Evolutionary conservation across 1,139 yeast genomes (phyloP), one percentile per base, ranked within the genome.

Genomic region (Blastobotrys illinoisensis): DNA sequence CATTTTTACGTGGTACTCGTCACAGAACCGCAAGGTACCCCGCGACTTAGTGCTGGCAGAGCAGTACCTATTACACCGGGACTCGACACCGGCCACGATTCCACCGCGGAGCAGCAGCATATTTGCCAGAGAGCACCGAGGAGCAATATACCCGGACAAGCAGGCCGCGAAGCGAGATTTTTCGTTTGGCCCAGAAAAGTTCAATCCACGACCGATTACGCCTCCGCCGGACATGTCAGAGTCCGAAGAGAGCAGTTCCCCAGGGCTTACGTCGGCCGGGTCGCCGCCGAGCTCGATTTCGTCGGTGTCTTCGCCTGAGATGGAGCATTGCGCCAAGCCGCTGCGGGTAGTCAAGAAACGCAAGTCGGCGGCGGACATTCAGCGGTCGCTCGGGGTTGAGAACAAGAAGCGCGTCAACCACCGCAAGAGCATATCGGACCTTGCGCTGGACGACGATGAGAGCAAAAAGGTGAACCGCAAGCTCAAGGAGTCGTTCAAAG

Each of bases 1-100:
- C 44, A 63, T 67, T 23, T 67, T 67, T 59, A 67, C 71, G 1
- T 62, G 64, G 5, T 59, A 61, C 45, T 56, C 60, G 7, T 54
- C 61, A 3, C 57, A 61, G 11, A 16, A 36, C 48, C 60, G 58
- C 47, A 46, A 54, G 24, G 54, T 59, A 19, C 24, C 60, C 63
- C 9, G 52, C 51, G 55, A 54, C 23, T 50, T 59, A 19, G 55
- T 60, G 1, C 59, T 66, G 47, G 49, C 56, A 13, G 69, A 66
- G 49, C 59, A 59, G 5, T 66, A 66, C 48, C 53, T 66, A 24
- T 52, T 64, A 11, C 56, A 63, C 16, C 54, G 68, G 48, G 67
- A 64, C 50, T 55, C 53, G 14, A 32, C 11, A 32, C 40, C 40
- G 7, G 32, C 11, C 3, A 7, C 4, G 4, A 32, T 32, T 3